Evolutionary conservation across 176 grass and related monocot species (phyloP).

Genomic region (Rhynchospora breviuscula): DNA sequence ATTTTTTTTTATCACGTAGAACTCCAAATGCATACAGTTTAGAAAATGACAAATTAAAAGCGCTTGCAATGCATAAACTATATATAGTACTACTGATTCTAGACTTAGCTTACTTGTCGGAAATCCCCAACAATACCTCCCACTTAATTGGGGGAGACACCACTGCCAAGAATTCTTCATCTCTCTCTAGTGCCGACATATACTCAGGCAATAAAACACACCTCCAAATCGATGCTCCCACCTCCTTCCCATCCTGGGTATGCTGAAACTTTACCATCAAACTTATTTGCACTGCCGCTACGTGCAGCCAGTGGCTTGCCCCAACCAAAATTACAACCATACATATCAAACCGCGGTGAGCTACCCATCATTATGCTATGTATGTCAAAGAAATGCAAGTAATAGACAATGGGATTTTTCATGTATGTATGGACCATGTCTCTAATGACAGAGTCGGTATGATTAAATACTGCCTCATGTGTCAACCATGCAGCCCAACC

Average conservation of each 20-base stretch:
- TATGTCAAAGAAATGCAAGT: neutral
- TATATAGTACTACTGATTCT: neutral
- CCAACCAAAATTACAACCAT: conserved; percentile 44
- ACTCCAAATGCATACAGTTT: too few relatives aligned
- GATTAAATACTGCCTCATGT: conserved; percentile 29
- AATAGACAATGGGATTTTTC: neutral
- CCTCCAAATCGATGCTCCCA: conserved; percentile 29
- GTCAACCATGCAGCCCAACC: conserved; percentile 34
- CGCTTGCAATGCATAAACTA: too few relatives aligned
- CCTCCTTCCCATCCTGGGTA: conserved; percentile 12
- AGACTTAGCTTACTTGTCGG: neutral
- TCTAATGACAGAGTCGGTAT: conserved; percentile 12
- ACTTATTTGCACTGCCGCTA: conserved; percentile 36
- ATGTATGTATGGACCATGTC: neutral
- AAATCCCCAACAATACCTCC: neutral
- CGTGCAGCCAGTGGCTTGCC: conserved; percentile 30
- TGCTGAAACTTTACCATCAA: conserved; percentile 24
- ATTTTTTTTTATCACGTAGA: too few relatives aligned
- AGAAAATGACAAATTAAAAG: too few relatives aligned
- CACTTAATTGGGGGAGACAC: neutral
- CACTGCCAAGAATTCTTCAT: conserved; percentile 3
- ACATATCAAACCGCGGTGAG: conserved; percentile 41
- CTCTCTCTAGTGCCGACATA: conserved; percentile 15
- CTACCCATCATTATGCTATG: conserved; percentile 16
- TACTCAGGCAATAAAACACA: conserved; percentile 23